Evolutionary conservation across 805 yeast genomes (phyloP).

Genomic region (Starmerella roubikii): DNA sequence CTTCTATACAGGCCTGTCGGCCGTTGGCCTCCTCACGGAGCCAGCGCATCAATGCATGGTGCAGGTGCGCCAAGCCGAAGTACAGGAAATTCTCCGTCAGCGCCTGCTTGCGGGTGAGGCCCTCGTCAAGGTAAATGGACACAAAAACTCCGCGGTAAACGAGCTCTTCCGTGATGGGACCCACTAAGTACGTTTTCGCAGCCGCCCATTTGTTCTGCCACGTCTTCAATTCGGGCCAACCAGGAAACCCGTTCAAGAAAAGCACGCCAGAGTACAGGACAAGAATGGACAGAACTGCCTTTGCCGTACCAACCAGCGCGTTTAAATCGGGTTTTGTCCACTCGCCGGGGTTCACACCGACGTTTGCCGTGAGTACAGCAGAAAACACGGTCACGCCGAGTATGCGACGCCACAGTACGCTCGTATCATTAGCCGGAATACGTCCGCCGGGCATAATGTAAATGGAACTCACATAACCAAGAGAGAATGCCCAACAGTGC

Average conservation of each 20-base stretch:
- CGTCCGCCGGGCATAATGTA: slow-evolving; percentile 17
- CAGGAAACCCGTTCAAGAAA: slow-evolving; percentile 5
- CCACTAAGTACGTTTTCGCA: slow-evolving; percentile 46
- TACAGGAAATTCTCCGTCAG: slow-evolving; percentile 41
- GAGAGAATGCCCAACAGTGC: slow-evolving; percentile 3
- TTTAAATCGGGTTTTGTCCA: slow-evolving; percentile 6
- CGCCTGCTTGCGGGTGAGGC: slow-evolving; percentile 16
- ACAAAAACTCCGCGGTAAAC: slow-evolving; percentile 43
- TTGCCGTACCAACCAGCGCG: not conserved
- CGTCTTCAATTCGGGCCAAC: not conserved
- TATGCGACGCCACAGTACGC: slow-evolving; percentile 12
- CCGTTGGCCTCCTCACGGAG: slow-evolving; percentile 13
- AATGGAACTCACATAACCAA: slow-evolving; percentile 17
- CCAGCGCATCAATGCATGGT: slow-evolving; percentile 48
- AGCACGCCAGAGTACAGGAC: slow-evolving; percentile 9
- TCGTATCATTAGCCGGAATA: slow-evolving; percentile 1
- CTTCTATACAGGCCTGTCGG: slow-evolving; percentile 21
- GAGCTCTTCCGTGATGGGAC: slow-evolving; percentile 69
- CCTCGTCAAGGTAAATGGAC: slow-evolving; percentile 21
- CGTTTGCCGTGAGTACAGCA: not conserved
- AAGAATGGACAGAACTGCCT: slow-evolving; percentile 1
- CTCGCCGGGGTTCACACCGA: not conserved
- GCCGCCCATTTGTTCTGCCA: slow-evolving; percentile 22
- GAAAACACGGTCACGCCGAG: slow-evolving; percentile 10
- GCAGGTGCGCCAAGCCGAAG: slow-evolving; percentile 69